phyloP scores from a whole-genome alignment of 306 rosid species.

The Trichosanthes cucumerina region DNA sequence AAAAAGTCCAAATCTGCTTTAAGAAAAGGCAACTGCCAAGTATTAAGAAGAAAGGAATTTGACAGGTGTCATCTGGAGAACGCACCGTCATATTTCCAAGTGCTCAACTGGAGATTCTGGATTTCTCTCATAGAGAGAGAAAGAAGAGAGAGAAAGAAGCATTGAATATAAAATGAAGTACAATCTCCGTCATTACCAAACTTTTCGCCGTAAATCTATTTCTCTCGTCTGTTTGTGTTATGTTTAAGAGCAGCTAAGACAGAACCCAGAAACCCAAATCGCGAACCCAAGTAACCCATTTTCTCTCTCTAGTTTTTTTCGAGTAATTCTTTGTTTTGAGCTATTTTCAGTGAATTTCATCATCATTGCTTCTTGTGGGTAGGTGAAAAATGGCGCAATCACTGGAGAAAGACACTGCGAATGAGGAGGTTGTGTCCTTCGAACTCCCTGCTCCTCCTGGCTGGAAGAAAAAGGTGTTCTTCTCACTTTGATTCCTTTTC shows the following conservation, averaged over 20 bases:
- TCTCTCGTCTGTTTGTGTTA: not conserved
- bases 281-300: not conserved
- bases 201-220: not conserved
- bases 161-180: not conserved
- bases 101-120: slow-evolving; percentile 12
- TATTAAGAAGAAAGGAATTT: not conserved
- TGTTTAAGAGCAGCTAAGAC: not conserved
- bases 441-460: slow-evolving; percentile 96
- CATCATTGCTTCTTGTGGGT: slow-evolving; percentile 21
- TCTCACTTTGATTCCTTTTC: not conserved
- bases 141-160: not conserved
- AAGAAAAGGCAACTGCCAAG: not conserved
- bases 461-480: slow-evolving; percentile 79
- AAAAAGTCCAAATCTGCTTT: no score
- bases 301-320: not conserved
- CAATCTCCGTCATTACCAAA: not conserved
- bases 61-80: slow-evolving; percentile 18
- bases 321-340: not conserved
- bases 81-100: slow-evolving; percentile 19
- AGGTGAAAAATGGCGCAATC: slow-evolving; percentile 80
- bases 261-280: slow-evolving; percentile 9
- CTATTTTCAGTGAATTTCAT: not conserved
- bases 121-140: not conserved
- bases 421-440: slow-evolving; percentile 62
- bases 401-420: slow-evolving; percentile 49